Conservation (phyloP, 106 monocot genomes). For the Acanthochlamys bracteata region DNA sequence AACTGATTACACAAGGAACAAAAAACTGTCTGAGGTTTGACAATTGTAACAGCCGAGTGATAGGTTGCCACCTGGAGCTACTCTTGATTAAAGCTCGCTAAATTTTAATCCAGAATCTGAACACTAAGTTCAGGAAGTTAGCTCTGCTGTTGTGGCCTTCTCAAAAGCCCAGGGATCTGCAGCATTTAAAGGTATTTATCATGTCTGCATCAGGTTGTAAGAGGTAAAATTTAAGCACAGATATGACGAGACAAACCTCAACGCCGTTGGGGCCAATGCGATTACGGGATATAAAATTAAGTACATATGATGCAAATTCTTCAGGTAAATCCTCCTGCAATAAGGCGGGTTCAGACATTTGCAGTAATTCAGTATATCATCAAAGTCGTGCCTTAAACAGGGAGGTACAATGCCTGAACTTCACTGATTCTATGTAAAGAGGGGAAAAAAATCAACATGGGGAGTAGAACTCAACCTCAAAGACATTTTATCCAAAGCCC, state of each 20-base stretch:
- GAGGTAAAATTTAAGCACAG: not conserved
- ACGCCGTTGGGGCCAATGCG: slow-evolving; percentile 83
- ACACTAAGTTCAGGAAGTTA: not conserved
- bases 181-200: not conserved
- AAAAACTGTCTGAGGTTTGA: too few relatives aligned
- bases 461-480: not conserved
- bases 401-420: not conserved
- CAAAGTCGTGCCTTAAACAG: too few relatives aligned
- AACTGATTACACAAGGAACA: too few relatives aligned
- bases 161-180: not conserved
- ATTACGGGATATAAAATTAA: slow-evolving; percentile 87
- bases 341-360: not conserved
- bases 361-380: not conserved
- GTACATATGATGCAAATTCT: slow-evolving; percentile 73
- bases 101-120: not conserved
- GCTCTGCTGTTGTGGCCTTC: too few relatives aligned
- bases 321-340: slow-evolving; percentile 95
- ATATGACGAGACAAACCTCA: slow-evolving; percentile 39
- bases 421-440: not conserved
- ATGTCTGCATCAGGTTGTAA: not conserved
- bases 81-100: too few relatives aligned
- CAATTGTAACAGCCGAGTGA: too few relatives aligned
- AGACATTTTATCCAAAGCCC: not conserved
- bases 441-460: not conserved
- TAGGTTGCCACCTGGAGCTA: too few relatives aligned